These are phyloP conservation scores for Fusarium tupiense DNA, from an alignment of 2,329 filamentous ascomycete genomes.

Conservation along the genomic window DNA sequence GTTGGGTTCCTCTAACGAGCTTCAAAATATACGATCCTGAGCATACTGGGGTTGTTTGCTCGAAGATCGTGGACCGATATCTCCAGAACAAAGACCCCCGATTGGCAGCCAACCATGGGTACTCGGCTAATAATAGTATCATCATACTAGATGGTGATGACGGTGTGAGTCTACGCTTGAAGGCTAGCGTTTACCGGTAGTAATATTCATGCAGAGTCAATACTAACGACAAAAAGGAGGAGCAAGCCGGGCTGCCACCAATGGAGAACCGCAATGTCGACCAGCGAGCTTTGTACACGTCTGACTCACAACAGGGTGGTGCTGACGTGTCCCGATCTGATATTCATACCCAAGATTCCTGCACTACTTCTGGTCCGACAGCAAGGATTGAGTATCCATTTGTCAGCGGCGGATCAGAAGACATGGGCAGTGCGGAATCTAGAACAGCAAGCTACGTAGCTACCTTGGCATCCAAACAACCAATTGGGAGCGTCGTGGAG, in stretches of 20 bases:
- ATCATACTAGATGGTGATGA: neutral
- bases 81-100: neutral
- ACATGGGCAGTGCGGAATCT: fast-evolving
- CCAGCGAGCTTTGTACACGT: fast-evolving
- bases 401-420: neutral
- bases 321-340: fast-evolving
- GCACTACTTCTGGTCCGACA: fast-evolving
- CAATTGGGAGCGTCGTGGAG: neutral
- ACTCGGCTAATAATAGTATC: fast-evolving
- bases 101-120: fast-evolving
- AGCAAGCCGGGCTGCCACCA: neutral
- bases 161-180: neutral
- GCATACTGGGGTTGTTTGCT: fast-evolving
- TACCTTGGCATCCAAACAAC: fast-evolving
- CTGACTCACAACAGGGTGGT: fast-evolving
- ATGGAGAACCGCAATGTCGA: neutral
- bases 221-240: neutral
- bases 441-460: neutral
- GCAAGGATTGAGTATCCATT: neutral
- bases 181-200: too few relatives aligned
- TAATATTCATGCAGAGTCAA: neutral
- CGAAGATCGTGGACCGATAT: neutral
- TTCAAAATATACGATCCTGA: neutral
- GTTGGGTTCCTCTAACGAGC: neutral
- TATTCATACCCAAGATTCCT: fast-evolving